Evolutionary conservation across 768 basidiomycete genomes (phyloP), one percentile per base, ranked within the genome.

Genomic region (Termitomyces sp.): DNA sequence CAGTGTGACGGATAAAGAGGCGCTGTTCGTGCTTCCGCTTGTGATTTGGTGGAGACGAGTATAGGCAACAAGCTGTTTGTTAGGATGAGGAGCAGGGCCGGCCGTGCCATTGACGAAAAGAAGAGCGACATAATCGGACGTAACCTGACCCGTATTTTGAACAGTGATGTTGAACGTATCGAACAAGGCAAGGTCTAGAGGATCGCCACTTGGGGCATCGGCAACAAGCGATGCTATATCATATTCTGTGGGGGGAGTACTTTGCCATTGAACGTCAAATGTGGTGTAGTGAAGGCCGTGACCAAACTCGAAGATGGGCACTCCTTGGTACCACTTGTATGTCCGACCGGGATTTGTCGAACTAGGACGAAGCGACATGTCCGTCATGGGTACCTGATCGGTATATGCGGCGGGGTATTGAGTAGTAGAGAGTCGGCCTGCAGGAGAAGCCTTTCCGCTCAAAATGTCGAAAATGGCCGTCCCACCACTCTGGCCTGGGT

Each of bases 401-500:
- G 76, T 72, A 64, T 79, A 84, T 59, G 64, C 70, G 14, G 76
- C 74, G 10, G 80, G 79, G 64, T 84, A 84, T 57, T 84, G 82
- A 1, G 82, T 84, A 36, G 72, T 71, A 6, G 78, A 72, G 8
- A 84, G 76, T 42, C 83, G 81, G 18, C 83, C 84, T 6, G 83
- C 76, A 13, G 83, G 83, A 1, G 82, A 74, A 22, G 68, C 70
- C 53, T 79, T 81, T 24, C 83, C 82, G 1, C 66, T 74, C 8
- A 85, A 53, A 57, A 83, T 79, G 56, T 84, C 80, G 48, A 78
- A 75, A 24, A 84, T 57, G 2, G 82, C 82, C 7, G 75, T 72
- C 26, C 82, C 83, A 2, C 81, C 83, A 59, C 76, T 78, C 61
- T 83, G 81, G 5, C 81, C 78, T 1, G 81, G 81, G 64, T 83